These are phyloP conservation scores for Chrysoporthe puriensis DNA, from an alignment of 2,329 filamentous ascomycete genomes.

Conservation along the genomic window DNA sequence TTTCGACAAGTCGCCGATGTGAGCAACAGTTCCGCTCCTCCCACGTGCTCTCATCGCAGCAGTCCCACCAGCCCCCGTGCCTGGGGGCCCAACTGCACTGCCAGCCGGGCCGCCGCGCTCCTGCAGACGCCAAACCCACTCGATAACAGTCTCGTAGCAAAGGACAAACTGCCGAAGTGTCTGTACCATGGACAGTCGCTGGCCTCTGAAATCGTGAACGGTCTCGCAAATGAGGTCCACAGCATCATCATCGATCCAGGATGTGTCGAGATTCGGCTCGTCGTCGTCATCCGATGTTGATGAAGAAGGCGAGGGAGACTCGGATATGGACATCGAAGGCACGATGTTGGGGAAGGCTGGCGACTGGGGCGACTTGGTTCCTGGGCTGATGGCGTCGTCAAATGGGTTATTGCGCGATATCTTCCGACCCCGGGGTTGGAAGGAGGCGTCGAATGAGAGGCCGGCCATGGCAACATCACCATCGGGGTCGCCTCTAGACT, in stretches of 20 bases:
- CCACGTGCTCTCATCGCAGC: constrained; percentile 26
- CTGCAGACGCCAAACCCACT: constrained; percentile 71
- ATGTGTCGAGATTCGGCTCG: constrained; percentile 46
- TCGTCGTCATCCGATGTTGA: constrained; percentile 28
- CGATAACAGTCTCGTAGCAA: constrained; percentile 92
- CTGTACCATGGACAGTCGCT: constrained; percentile 95
- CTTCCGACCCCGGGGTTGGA: constrained; percentile 29
- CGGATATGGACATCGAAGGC: constrained; percentile 30
- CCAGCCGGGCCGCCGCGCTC: constrained; percentile 37
- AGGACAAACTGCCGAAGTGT: constrained; percentile 91
- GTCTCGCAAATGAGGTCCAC: constrained; percentile 83
- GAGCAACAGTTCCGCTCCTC: constrained; percentile 27
- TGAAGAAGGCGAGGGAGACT: constrained; percentile 22
- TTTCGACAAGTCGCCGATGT: constrained; percentile 19
- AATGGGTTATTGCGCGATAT: constrained; percentile 15
- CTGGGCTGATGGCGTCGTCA: constrained; percentile 27
- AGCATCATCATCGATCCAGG: constrained; percentile 71
- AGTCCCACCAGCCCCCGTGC: constrained; percentile 24
- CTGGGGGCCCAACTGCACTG: constrained; percentile 28
- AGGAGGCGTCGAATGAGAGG: constrained; percentile 16
- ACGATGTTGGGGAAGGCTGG: constrained; percentile 37
- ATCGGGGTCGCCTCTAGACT: constrained; percentile 40
- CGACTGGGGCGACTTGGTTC: constrained; percentile 23
- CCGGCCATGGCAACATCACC: constrained; percentile 52
- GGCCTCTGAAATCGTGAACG: constrained; percentile 86